Evolutionary conservation across 148 eudicot genomes (phyloP), one percentile per base, ranked within the genome.

Genomic region (Cornus florida): DNA sequence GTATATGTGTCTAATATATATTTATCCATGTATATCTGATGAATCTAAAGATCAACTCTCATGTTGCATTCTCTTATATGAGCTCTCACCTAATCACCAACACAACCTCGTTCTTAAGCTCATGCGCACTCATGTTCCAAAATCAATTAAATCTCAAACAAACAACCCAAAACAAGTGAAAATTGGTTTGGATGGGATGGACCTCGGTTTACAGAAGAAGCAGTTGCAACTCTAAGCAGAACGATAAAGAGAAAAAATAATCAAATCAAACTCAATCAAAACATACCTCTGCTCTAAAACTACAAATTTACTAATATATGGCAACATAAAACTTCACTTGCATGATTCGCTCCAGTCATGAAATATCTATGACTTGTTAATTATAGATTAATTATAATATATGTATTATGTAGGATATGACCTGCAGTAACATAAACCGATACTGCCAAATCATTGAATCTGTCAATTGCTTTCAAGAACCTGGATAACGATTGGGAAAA

Each of bases 351-450:
- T 2, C n/a, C 38, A 2, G n/a, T 60, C 48, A 62, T 22, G n/a
- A 60, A 74, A 23, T 23, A 17, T 43, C 70, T 13, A 28, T 28
- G 53, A 75, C 9, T 31, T 23, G 39, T 23, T 17, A 53, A 33
- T 69, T 32, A 17, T 9, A 24, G 70, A 81, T 33, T 3, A 65
- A 22, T 38, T 17, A 77, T 69, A 48, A 74, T 76, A 69, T 83
- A 73, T 20, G 80, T 5, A 97, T 66, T 83, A 73, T 20, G 80
- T 43, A 94, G 99, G 99, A 97, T 97, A 97, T 97, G 97, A 89
- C 98, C 99, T 35, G 98, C 98, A 75, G 99, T 97, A 62, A 97
- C 98, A 79, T 97, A 97, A 17, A 97, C 98, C 6, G 99, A 97
- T 46, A 97, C 99, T 83, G 89, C 95, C 91, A 92, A 77, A 85